Conservation (phyloP, 345 rosid genomes). For the Aethionema arabicum region DNA sequence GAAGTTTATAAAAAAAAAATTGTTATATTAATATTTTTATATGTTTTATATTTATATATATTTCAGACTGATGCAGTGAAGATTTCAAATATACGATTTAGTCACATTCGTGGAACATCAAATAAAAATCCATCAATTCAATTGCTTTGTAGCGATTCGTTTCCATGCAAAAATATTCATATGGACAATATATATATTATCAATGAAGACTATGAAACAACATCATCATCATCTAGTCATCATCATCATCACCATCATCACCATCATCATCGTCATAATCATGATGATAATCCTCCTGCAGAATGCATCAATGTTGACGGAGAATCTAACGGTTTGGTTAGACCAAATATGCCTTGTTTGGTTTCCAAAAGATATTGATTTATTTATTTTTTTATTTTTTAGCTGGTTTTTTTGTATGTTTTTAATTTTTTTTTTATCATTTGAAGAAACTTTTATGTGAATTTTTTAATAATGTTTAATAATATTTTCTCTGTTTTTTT, state of each 20-base stretch:
- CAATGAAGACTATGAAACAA: background rate
- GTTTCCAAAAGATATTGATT: conserved; percentile 4
- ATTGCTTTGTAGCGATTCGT: conserved; percentile 40
- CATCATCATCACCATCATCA: background rate
- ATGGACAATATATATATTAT: conserved; percentile 38
- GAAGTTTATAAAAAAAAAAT: too few relatives aligned
- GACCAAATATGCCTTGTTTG: conserved; percentile 40
- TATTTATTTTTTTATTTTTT: background rate
- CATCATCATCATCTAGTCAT: background rate
- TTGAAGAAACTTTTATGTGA: background rate
- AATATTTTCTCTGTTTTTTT: too few relatives aligned
- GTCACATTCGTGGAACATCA: conserved; percentile 42
- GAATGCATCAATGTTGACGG: conserved; percentile 46
- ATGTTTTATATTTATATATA: background rate
- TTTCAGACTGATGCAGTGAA: conserved; percentile 45
- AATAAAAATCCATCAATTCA: conserved; percentile 24
- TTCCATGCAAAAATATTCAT: conserved; percentile 40
- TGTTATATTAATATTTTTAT: background rate
- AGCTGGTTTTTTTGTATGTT: background rate
- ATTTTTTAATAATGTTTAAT: too few relatives aligned
- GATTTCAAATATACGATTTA: conserved; percentile 33
- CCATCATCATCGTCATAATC: background rate
- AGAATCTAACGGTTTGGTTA: conserved; percentile 27
- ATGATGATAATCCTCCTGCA: conserved; percentile 18
- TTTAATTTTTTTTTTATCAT: background rate